These are phyloP conservation scores for Boletus barrowsii DNA, from an alignment of 768 basidiomycete species.

Conservation along the genomic window DNA sequence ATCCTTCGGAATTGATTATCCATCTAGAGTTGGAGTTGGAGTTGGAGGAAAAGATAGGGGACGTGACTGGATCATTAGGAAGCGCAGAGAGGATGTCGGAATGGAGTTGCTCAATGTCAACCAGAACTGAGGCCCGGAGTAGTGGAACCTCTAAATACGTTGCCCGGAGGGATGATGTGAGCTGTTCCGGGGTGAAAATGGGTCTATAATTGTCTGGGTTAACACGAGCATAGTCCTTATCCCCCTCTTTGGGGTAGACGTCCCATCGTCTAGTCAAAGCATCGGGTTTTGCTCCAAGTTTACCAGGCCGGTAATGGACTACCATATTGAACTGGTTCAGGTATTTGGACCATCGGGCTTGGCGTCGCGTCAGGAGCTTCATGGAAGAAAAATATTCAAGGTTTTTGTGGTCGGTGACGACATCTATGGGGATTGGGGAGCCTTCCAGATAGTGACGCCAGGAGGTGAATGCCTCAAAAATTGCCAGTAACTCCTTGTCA, in stretches of 20 bases:
- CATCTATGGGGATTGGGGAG: no score
- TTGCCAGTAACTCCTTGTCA: no score
- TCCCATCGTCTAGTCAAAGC: background rate
- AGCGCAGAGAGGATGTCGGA: background rate
- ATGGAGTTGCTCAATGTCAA: background rate
- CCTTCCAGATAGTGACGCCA: no score
- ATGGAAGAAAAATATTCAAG: no score
- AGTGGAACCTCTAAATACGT: background rate
- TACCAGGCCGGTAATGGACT: background rate
- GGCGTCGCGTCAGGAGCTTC: no score
- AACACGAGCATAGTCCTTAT: background rate
- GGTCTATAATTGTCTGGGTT: background rate
- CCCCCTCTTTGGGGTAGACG: background rate
- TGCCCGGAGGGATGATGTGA: background rate
- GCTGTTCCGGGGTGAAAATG: background rate
- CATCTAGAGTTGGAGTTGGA: background rate
- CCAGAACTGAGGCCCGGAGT: background rate
- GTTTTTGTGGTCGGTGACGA: no score
- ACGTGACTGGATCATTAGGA: background rate
- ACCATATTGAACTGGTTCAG: background rate
- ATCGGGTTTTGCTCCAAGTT: background rate
- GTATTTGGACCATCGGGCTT: no score
- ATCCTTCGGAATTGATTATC: background rate
- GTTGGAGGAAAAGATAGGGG: background rate
- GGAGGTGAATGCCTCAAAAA: no score